Evolutionary conservation across 2,329 filamentous ascomycete species (phyloP).

Genomic region (Aspergillus sp.): DNA sequence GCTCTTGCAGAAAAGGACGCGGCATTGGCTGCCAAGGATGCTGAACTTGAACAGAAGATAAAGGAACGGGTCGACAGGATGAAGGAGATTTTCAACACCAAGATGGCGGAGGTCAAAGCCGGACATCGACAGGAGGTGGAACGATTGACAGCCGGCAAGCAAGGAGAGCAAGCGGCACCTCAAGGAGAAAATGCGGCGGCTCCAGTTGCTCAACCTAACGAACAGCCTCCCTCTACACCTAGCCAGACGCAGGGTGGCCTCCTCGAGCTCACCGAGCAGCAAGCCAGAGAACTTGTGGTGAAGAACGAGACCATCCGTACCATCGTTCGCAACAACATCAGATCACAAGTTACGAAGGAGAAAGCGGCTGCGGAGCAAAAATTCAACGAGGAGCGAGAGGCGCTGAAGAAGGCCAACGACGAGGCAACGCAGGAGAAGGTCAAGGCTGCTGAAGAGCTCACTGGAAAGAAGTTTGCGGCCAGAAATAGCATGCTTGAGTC

Average conservation of each 20-base stretch:
- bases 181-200: slow-evolving; percentile 30
- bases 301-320: slow-evolving; percentile 55
- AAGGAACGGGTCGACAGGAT: slow-evolving; percentile 59
- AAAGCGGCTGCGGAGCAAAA: slow-evolving; percentile 44
- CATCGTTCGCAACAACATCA: slow-evolving; percentile 64
- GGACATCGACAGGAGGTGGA: slow-evolving; percentile 56
- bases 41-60: slow-evolving; percentile 54
- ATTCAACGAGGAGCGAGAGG: slow-evolving; percentile 46
- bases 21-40: slow-evolving; percentile 52
- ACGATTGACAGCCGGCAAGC: slow-evolving; percentile 51
- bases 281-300: slow-evolving; percentile 55
- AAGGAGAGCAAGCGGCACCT: slow-evolving; percentile 20
- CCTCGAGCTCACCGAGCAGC: slow-evolving; percentile 52
- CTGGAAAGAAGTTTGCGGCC: slow-evolving; percentile 73
- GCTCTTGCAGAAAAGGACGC: slow-evolving; percentile 56
- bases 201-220: slow-evolving; percentile 26
- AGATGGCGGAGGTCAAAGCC: slow-evolving; percentile 61
- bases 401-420: slow-evolving; percentile 54
- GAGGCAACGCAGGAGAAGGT: slow-evolving; percentile 61
- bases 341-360: slow-evolving; percentile 48
- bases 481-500: slow-evolving; percentile 81
- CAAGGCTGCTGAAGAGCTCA: slow-evolving; percentile 69
- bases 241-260: slow-evolving; percentile 40
- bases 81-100: slow-evolving; percentile 71
- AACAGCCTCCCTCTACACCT: slow-evolving; percentile 34